phyloP scores from a whole-genome alignment of 2,329 filamentous ascomycete genomes.

The Fusarium buxicola region DNA sequence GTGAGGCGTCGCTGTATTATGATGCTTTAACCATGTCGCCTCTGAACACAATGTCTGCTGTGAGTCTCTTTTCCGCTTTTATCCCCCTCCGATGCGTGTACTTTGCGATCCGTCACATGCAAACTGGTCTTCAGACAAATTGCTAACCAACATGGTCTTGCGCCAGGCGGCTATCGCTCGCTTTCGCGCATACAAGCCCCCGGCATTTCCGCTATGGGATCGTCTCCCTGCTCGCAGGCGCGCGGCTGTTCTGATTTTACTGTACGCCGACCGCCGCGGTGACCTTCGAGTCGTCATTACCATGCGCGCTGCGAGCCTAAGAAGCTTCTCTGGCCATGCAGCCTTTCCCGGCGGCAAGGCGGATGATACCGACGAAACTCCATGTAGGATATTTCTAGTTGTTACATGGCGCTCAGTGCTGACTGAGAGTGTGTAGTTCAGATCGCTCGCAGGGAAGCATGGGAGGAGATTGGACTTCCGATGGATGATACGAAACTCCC shows the following conservation, averaged over 20 bases:
- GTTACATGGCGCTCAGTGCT: not conserved
- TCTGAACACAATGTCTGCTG: conserved; percentile 65
- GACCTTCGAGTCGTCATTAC: conserved; percentile 80
- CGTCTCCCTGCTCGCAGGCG: conserved; percentile 72
- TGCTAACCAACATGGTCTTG: conserved; percentile 35
- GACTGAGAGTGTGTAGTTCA: conserved; percentile 65
- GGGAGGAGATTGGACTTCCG: conserved; percentile 92
- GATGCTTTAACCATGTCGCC: conserved; percentile 68
- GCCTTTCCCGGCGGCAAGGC: conserved; percentile 86
- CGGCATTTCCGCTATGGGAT: conserved; percentile 72
- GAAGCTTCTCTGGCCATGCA: conserved; percentile 84
- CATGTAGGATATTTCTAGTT: conserved; percentile 58
- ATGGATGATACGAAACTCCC: conserved; percentile 76
- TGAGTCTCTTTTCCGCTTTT: conserved; percentile 53
- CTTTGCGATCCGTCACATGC: conserved; percentile 13
- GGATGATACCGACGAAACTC: conserved; percentile 67
- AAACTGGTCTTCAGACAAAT: not conserved
- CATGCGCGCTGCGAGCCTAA: conserved; percentile 72
- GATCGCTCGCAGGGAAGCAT: conserved; percentile 89
- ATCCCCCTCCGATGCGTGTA: conserved; percentile 27
- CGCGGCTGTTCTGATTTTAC: conserved; percentile 87
- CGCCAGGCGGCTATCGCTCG: conserved; percentile 68
- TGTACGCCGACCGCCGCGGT: conserved; percentile 86
- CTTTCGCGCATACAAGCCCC: conserved; percentile 70
- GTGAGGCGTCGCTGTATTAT: conserved; percentile 65